These are phyloP conservation scores for Persicaria maculosa DNA, from an alignment of 148 eudicot species.

Conservation along the genomic window DNA sequence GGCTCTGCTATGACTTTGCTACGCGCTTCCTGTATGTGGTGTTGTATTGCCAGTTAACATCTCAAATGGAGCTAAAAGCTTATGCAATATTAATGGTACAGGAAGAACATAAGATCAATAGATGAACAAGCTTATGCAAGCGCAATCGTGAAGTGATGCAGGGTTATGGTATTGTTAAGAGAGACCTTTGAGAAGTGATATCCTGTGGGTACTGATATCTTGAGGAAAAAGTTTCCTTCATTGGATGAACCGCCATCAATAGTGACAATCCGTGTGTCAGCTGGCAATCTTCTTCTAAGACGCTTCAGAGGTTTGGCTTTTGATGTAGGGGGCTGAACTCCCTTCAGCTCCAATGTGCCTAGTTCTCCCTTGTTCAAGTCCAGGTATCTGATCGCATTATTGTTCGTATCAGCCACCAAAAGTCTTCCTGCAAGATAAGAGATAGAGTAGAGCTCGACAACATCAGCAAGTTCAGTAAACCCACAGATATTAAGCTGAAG, in stretches of 20 bases:
- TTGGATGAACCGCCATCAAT: slow-evolving; percentile 60
- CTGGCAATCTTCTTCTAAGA: slow-evolving; percentile 58
- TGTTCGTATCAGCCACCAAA: slow-evolving; percentile 85
- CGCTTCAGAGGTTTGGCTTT: slow-evolving; percentile 67
- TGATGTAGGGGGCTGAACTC: slow-evolving; percentile 65
- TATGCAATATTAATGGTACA: too few species aligned
- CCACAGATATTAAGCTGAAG: background rate
- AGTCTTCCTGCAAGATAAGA: slow-evolving; percentile 50
- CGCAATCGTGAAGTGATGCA: background rate
- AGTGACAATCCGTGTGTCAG: slow-evolving; percentile 49
- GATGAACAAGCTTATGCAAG: background rate
- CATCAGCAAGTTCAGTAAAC: background rate
- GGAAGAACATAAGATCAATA: too few species aligned
- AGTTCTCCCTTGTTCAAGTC: slow-evolving; percentile 57
- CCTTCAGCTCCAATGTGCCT: slow-evolving; percentile 76
- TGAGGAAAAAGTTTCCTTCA: slow-evolving; percentile 56
- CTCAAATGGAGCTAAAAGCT: background rate
- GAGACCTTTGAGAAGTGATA: slow-evolving; percentile 96
- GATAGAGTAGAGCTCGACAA: background rate
- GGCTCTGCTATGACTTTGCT: slow-evolving; percentile 79
- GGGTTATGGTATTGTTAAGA: background rate
- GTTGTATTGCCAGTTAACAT: too few species aligned
- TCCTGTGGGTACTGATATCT: slow-evolving; percentile 73
- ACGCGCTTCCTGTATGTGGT: slow-evolving; percentile 72
- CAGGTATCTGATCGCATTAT: slow-evolving; percentile 66